Evolutionary conservation across 192 early-diverging fungal genomes (phyloP).

Genomic region (Dimargaris verticillata): DNA sequence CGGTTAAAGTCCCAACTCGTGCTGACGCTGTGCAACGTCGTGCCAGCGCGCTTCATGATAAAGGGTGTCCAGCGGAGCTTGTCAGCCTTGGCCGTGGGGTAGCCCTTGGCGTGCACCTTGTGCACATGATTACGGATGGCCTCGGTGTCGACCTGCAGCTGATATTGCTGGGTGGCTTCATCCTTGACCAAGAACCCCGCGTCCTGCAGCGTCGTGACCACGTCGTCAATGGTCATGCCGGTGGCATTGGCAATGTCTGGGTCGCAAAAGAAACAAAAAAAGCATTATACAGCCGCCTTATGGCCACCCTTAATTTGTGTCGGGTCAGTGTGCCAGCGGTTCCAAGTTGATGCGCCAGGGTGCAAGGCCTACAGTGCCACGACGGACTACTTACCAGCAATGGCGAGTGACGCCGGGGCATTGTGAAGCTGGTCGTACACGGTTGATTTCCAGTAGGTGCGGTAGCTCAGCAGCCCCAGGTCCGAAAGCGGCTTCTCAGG

Average conservation of each 20-base stretch:
- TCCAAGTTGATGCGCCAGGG: neutral
- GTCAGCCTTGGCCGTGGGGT: conserved; percentile 33
- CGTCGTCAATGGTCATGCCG: conserved; percentile 64
- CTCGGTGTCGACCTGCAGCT: conserved; percentile 27
- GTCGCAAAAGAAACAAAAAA: conserved; percentile 11
- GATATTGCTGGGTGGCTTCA: conserved; percentile 19
- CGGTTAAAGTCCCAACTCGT: neutral
- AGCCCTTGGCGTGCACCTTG: conserved; percentile 29
- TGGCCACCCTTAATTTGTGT: conserved; percentile 6
- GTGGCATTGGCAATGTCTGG: conserved; percentile 46
- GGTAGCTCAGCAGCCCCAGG: conserved; percentile 72
- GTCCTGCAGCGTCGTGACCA: conserved; percentile 57
- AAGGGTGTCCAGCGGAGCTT: conserved; percentile 59
- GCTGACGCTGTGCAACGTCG: conserved; percentile 4
- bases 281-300: neutral
- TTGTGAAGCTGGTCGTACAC: conserved; percentile 49
- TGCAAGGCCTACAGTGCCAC: neutral
- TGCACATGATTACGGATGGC: conserved; percentile 27
- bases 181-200: conserved; percentile 20
- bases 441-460: conserved; percentile 70
- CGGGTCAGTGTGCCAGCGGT: conserved; percentile 13
- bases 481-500: conserved; percentile 87
- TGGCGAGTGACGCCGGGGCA: conserved; percentile 26
- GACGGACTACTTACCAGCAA: neutral
- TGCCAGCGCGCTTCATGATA: conserved; percentile 25